These are phyloP conservation scores for Schizophyllum amplum DNA, from an alignment of 1,284 basidiomycete species.

Conservation along the genomic window DNA sequence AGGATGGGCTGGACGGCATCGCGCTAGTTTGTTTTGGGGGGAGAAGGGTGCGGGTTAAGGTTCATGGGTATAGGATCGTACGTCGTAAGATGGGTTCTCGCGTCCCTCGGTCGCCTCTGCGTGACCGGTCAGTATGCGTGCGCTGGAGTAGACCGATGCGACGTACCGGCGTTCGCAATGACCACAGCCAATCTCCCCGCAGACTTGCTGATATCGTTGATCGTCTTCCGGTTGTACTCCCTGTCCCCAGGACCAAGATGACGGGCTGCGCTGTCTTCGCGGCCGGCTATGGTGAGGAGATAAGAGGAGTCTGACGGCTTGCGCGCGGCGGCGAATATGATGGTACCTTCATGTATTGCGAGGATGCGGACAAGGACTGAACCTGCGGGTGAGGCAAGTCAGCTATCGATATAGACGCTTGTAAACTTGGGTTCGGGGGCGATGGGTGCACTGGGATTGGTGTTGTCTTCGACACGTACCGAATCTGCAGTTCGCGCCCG, in stretches of 20 bases:
- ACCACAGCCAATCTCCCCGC: background rate
- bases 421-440: too few species aligned
- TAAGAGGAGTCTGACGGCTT: background rate
- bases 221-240: slow-evolving; percentile 1
- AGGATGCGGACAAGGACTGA: background rate
- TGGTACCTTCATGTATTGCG: slow-evolving; percentile 1
- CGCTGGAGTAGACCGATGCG: background rate
- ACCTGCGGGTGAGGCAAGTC: too few species aligned
- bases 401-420: background rate
- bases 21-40: too few species aligned
- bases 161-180: slow-evolving; percentile 2
- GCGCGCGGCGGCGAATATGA: slow-evolving; percentile 5
- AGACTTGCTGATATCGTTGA: background rate
- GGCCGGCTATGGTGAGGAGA: background rate
- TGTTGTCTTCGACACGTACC: background rate
- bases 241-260: slow-evolving; percentile 1
- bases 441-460: too few species aligned
- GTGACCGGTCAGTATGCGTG: background rate
- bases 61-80: background rate
- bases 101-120: background rate
- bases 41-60: too few species aligned
- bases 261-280: slow-evolving; percentile 1
- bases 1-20: slow-evolving; percentile 1
- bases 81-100: background rate
- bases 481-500: background rate